Evolutionary conservation across 139 green algal genomes (phyloP).

Genomic region (Chlamydomonas sphaeroides): DNA sequence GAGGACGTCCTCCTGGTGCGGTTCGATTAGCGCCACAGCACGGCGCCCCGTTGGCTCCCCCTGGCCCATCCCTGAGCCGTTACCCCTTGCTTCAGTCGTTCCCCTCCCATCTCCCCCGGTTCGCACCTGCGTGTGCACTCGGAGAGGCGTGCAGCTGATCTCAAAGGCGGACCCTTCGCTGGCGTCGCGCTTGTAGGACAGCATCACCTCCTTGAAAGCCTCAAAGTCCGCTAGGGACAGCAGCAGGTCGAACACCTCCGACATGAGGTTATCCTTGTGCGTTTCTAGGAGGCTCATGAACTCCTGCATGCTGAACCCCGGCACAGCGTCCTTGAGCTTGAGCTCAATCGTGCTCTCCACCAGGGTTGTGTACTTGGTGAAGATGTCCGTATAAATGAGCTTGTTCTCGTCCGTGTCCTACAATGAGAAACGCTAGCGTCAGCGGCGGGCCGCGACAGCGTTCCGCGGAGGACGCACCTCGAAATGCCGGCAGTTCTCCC

Average conservation of each 20-base stretch:
- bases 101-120: neutral
- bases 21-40: no score
- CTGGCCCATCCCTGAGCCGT: neutral
- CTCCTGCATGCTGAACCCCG: constrained; percentile 52
- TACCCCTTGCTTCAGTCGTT: neutral
- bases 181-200: constrained; percentile 52
- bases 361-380: constrained; percentile 48
- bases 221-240: constrained; percentile 60
- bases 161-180: neutral
- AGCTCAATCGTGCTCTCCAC: constrained; percentile 51
- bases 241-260: constrained; percentile 67
- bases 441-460: neutral
- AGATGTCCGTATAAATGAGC: constrained; percentile 54
- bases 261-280: constrained; percentile 57
- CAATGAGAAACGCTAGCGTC: neutral
- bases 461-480: constrained; percentile 46
- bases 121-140: constrained; percentile 42
- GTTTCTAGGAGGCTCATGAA: constrained; percentile 50
- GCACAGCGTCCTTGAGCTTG: constrained; percentile 28
- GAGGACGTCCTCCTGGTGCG: no score
- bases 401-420: constrained; percentile 68
- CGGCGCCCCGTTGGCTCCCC: no score
- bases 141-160: constrained; percentile 38
- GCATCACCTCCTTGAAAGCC: constrained; percentile 66
- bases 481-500: constrained; percentile 55